Conservation (phyloP, 345 rosid genomes). For the Hibiscus mutabilis region DNA sequence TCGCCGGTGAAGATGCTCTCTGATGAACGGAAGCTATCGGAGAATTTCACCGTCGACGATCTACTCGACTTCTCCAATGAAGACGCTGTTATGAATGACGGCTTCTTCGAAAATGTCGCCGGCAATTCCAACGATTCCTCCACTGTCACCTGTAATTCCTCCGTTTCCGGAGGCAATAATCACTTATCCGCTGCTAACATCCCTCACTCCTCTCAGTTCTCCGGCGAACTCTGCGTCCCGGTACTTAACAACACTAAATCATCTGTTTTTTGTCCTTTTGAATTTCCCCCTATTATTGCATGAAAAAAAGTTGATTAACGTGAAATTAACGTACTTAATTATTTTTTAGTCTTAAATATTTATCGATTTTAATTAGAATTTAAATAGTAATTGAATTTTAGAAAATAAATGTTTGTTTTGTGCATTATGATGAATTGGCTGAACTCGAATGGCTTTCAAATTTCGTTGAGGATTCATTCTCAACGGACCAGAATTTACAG, state of each 20-base stretch:
- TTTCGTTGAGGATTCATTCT: slow-evolving; percentile 70
- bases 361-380: neutral
- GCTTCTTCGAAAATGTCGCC: slow-evolving; percentile 32
- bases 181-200: neutral
- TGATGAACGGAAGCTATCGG: slow-evolving; percentile 27
- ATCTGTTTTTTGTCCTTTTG: neutral
- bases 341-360: neutral
- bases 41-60: slow-evolving; percentile 55
- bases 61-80: slow-evolving; percentile 65
- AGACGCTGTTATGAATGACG: slow-evolving; percentile 28
- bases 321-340: neutral
- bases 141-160: slow-evolving; percentile 43
- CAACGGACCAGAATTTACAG: slow-evolving; percentile 40
- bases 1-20: slow-evolving; percentile 30
- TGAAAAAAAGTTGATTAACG: neutral
- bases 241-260: slow-evolving; percentile 24
- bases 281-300: neutral
- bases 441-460: slow-evolving; percentile 81
- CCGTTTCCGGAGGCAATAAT: slow-evolving; percentile 35
- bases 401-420: neutral
- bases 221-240: slow-evolving; percentile 64
- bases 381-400: neutral
- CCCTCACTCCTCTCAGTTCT: slow-evolving; percentile 40
- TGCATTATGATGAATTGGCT: slow-evolving; percentile 61
- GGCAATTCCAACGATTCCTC: slow-evolving; percentile 39